Evolutionary conservation across 2,329 filamentous ascomycete genomes (phyloP).

Genomic region (Fusarium neocosmosporiellum): DNA sequence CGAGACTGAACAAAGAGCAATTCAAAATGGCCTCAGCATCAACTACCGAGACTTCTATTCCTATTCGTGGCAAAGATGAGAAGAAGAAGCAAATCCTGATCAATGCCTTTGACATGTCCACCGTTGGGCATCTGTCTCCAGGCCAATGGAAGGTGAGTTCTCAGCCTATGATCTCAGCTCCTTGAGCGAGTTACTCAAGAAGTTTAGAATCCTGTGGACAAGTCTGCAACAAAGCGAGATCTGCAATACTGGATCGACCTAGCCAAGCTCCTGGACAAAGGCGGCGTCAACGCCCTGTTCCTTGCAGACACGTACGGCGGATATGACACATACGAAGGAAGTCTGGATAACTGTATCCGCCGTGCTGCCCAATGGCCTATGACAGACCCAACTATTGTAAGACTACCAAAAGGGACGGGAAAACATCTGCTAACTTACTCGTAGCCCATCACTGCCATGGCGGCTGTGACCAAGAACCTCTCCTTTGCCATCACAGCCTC

Average conservation of each 20-base stretch:
- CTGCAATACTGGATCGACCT: conserved; percentile 73
- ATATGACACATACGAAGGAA: conserved; percentile 71
- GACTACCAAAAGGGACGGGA: conserved; percentile 33
- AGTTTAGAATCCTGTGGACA: conserved; percentile 67
- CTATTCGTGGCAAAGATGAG: background rate
- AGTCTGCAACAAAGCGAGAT: conserved; percentile 68
- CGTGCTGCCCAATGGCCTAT: conserved; percentile 73
- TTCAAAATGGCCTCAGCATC: conserved; percentile 2
- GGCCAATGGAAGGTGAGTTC: conserved; percentile 72
- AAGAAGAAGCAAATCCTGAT: conserved; percentile 59
- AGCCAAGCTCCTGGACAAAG: conserved; percentile 70
- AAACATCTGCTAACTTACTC: background rate
- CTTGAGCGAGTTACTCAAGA: background rate
- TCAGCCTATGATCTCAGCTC: background rate
- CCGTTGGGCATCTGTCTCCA: conserved; percentile 71
- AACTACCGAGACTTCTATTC: background rate
- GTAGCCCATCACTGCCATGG: conserved; percentile 73
- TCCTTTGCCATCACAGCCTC: conserved; percentile 72
- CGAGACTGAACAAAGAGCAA: background rate
- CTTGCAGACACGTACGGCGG: conserved; percentile 74
- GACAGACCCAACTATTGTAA: conserved; percentile 71
- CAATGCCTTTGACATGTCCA: conserved; percentile 75
- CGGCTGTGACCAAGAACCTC: conserved; percentile 72
- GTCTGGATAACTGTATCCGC: conserved; percentile 69
- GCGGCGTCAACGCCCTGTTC: conserved; percentile 73